phyloP scores from a whole-genome alignment of 192 early-diverging fungal genomes.

The Entomortierella chlamydospora region DNA sequence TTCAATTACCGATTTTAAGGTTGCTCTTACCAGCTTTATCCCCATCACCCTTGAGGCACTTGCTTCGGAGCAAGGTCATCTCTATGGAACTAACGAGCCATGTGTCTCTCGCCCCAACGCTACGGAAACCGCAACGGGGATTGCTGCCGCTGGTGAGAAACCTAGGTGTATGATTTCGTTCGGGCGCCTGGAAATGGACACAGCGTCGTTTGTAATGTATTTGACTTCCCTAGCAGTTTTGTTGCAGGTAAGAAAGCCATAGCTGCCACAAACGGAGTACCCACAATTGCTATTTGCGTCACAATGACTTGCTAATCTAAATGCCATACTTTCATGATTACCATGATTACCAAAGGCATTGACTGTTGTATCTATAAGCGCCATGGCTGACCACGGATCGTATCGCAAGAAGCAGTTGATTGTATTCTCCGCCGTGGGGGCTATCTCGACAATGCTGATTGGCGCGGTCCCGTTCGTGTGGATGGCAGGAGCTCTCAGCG shows the following conservation, averaged over 20 bases:
- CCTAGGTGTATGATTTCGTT: conserved; percentile 53
- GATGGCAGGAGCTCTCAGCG: conserved; percentile 54
- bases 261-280: neutral
- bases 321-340: neutral
- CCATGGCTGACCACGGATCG: conserved; percentile 52
- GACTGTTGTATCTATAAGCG: conserved; percentile 53
- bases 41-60: conserved; percentile 53
- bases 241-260: conserved; percentile 24
- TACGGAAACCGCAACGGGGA: neutral
- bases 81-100: conserved; percentile 43
- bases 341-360: conserved; percentile 25
- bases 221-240: conserved; percentile 54
- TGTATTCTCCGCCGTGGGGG: conserved; percentile 53
- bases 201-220: conserved; percentile 58
- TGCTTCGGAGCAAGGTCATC: conserved; percentile 47
- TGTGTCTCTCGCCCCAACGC: conserved; percentile 14
- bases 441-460: conserved; percentile 60
- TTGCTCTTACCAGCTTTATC: conserved; percentile 56
- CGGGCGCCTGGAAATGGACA: conserved; percentile 47
- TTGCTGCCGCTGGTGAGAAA: conserved; percentile 4
- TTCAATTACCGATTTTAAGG: conserved; percentile 7
- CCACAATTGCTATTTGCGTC: neutral
- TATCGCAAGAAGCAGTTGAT: conserved; percentile 59
- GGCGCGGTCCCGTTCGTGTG: conserved; percentile 32
- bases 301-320: neutral